Percentiles rank a stretch among this genome's conserved stretches.
phyloP scores from a whole-genome alignment of 441 rosid species.

The Populus hybrid region DNA sequence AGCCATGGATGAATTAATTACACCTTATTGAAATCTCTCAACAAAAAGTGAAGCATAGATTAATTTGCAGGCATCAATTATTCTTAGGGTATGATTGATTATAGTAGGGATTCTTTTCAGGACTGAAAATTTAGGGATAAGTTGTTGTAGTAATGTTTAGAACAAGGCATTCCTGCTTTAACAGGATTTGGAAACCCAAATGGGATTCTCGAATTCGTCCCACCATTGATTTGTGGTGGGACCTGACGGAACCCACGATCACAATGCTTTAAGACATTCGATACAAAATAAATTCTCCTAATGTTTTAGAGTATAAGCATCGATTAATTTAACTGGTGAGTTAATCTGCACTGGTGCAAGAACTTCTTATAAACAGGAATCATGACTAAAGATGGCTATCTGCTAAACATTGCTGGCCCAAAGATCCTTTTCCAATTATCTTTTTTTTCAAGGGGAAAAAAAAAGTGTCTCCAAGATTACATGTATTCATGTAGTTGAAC shows the following conservation, averaged over 20 bases:
- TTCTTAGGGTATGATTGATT: too few species aligned
- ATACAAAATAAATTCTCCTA: neutral
- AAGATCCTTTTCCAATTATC: too few species aligned
- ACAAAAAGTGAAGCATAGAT: too few species aligned
- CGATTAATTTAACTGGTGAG: neutral
- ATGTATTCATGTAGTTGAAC: neutral
- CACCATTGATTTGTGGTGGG: neutral
- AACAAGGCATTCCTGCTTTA: neutral
- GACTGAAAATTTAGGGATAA: neutral
- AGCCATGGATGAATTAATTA: too few species aligned
- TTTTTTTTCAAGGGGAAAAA: neutral
- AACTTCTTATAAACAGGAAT: neutral
- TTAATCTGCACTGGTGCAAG: neutral
- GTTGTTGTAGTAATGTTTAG: neutral
- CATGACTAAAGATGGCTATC: neutral
- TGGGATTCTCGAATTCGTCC: neutral
- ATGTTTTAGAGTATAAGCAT: neutral
- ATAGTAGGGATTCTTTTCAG: neutral
- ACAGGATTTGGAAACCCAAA: neutral
- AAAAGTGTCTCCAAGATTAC: neutral
- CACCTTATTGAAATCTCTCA: too few species aligned
- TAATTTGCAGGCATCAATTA: too few species aligned
- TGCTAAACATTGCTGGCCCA: neutral
- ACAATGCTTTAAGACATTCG: neutral
- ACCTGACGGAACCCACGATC: neutral